Percentiles rank a stretch among this genome's conserved stretches.
phyloP scores from a whole-genome alignment of 495 filamentous ascomycete genomes.

The Diplogelasinospora grovesii region DNA sequence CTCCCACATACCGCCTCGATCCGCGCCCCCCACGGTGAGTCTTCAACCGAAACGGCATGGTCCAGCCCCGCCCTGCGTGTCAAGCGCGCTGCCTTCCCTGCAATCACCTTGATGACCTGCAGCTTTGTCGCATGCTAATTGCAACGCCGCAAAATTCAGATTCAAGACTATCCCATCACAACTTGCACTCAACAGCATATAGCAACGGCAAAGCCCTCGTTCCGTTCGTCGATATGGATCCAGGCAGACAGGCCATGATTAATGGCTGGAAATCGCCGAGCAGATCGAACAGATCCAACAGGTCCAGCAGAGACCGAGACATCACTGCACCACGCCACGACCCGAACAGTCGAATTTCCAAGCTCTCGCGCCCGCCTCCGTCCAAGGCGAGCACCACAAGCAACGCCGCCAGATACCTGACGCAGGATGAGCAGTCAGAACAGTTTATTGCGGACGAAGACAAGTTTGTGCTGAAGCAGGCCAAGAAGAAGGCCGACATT shows the following conservation, averaged over 20 bases:
- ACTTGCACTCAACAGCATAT: not conserved
- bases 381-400: constrained; percentile 5
- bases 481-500: constrained; percentile 96
- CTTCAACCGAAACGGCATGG: too few relatives aligned
- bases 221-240: constrained; percentile 29
- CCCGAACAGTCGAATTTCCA: constrained; percentile 38
- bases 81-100: too few relatives aligned
- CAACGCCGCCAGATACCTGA: constrained; percentile 32
- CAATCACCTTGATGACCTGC: too few relatives aligned
- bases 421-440: constrained; percentile 64
- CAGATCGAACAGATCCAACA: constrained; percentile 7
- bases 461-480: constrained; percentile 90
- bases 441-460: constrained; percentile 93
- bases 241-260: constrained; percentile 44
- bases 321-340: constrained; percentile 40
- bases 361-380: constrained; percentile 29
- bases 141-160: too few relatives aligned
- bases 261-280: constrained; percentile 33
- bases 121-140: too few relatives aligned
- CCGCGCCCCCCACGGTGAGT: too few relatives aligned
- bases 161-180: too few relatives aligned
- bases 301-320: constrained; percentile 29
- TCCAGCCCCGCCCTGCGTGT: too few relatives aligned
- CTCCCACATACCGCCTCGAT: too few relatives aligned
- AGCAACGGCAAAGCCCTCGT: not conserved